Evolutionary conservation across 257 asterid species (phyloP), one percentile per base, ranked within the genome.

Genomic region (Anisodus acutangulus): DNA sequence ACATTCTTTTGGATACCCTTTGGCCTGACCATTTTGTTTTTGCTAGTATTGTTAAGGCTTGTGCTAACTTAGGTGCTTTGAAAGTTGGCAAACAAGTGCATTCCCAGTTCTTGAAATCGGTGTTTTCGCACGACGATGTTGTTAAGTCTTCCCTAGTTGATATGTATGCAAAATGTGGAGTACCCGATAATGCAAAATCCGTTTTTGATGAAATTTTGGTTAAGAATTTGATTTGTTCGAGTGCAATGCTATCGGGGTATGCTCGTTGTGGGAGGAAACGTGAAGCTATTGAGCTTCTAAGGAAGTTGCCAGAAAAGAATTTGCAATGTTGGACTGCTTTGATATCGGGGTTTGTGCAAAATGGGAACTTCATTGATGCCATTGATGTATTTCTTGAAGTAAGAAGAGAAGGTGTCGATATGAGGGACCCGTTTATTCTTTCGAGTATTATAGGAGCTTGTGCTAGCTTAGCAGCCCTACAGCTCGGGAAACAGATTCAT

Each of bases 141-240:
- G 97, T 91, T 55, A 94, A 94, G 86, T 95, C 98, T 12, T 87
- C 98, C 31, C 79, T 94, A 16, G 97, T 95, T 82, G 95, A 95
- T 83, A 88, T 92, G 85, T 94, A 93, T 43, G 90, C 94, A 1
- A 95, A 95, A 89, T 92, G 97, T 83, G 95, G 94, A 58, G 59
- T 89, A 8, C 92, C 92, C 0, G 91, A 91, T 78, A 60, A 43
- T 47, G 98, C 97, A 19, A 69, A 86, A 13, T 58, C 68, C 4
- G 94, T 95, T 58, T 95, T 94, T 66, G 90, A 91, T 63, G 84
- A 91, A 11, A 92, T 92, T 72, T 81, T 43, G 55, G 84, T 63
- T 5, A 95, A 90, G 86, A 93, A 87, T 88, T 85, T 87, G 78
- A 89, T 92, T 86, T 92, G 93, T 86, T 92, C 94, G 88, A 88